These are phyloP conservation scores for Cystofilobasidium bisporidii DNA, from an alignment of 768 basidiomycete species.

Conservation along the genomic window DNA sequence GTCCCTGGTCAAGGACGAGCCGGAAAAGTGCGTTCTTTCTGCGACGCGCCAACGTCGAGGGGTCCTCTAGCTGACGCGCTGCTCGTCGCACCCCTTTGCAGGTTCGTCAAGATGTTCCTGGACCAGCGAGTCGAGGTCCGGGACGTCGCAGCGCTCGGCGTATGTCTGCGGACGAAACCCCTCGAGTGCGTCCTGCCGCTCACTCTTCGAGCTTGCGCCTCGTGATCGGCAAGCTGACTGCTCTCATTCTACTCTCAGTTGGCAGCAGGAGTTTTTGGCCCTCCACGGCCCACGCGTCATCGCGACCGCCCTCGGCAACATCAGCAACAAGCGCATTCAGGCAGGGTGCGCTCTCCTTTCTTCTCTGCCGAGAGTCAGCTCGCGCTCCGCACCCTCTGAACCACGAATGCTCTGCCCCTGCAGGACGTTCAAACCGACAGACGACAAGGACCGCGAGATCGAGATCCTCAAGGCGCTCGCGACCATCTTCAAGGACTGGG, in stretches of 20 bases:
- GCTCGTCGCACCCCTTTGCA: neutral
- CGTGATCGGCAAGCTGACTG: no score
- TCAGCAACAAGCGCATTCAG: conserved; percentile 57
- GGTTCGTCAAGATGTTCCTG: conserved; percentile 76
- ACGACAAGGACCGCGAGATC: conserved; percentile 65
- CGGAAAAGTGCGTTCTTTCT: conserved; percentile 24
- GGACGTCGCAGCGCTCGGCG: conserved; percentile 61
- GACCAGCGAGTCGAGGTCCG: conserved; percentile 73
- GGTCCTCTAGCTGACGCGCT: no score
- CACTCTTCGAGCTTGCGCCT: no score
- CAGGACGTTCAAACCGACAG: conserved; percentile 41
- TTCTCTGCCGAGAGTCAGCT: no score
- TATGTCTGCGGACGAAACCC: conserved; percentile 69
- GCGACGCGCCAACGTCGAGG: no score
- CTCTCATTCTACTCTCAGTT: conserved; percentile 46
- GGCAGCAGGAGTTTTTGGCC: conserved; percentile 66
- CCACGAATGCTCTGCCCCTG: conserved; percentile 4
- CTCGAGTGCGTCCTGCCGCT: conserved; percentile 53
- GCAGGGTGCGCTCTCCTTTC: neutral
- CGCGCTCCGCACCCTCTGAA: conserved; percentile 45
- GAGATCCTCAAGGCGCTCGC: conserved; percentile 82
- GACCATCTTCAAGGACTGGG: conserved; percentile 60
- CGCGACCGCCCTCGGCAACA: conserved; percentile 62
- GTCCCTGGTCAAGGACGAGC: neutral
- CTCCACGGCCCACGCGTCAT: conserved; percentile 77